Evolutionary conservation across 1,284 basidiomycete species (phyloP).

Genomic region (Bjerkandera adusta): DNA sequence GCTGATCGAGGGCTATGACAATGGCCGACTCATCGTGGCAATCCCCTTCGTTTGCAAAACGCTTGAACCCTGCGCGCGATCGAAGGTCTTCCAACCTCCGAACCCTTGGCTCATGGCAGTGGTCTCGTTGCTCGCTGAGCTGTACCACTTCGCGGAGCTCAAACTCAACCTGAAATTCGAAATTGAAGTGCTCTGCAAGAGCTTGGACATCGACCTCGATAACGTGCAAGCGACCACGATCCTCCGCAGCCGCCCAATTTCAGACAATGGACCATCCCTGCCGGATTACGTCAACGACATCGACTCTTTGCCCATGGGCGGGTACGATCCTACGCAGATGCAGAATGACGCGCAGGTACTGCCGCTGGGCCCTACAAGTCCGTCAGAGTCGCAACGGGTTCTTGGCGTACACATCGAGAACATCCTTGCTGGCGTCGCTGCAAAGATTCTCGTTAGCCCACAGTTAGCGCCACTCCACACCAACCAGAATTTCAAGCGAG

Average conservation of each 20-base stretch:
- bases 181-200: constrained; percentile 96
- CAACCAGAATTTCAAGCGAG: constrained; percentile 87
- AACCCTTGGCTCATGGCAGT: constrained; percentile 99
- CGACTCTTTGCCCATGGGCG: constrained; percentile 66
- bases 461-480: constrained; percentile 71
- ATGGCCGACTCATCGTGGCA: constrained; percentile 87
- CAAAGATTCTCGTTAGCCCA: constrained; percentile 78
- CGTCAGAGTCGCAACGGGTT: constrained; percentile 58
- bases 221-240: constrained; percentile 84
- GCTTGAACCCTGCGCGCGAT: constrained; percentile 87
- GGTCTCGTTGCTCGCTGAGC: constrained; percentile 87
- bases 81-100: constrained; percentile 91
- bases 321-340: constrained; percentile 52
- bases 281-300: constrained; percentile 75
- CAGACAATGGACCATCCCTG: constrained; percentile 54
- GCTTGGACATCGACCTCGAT: constrained; percentile 86
- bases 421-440: constrained; percentile 73
- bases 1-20: constrained; percentile 93
- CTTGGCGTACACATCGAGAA: constrained; percentile 73
- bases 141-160: constrained; percentile 96
- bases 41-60: constrained; percentile 99
- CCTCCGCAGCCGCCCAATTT: constrained; percentile 67
- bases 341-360: constrained; percentile 58
- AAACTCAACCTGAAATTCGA: constrained; percentile 99
- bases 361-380: constrained; percentile 50